Percentiles rank a stretch among this genome's conserved stretches.
phyloP scores from a whole-genome alignment of 371 early-diverging fungal species.

The Apophysomyces elegans region DNA sequence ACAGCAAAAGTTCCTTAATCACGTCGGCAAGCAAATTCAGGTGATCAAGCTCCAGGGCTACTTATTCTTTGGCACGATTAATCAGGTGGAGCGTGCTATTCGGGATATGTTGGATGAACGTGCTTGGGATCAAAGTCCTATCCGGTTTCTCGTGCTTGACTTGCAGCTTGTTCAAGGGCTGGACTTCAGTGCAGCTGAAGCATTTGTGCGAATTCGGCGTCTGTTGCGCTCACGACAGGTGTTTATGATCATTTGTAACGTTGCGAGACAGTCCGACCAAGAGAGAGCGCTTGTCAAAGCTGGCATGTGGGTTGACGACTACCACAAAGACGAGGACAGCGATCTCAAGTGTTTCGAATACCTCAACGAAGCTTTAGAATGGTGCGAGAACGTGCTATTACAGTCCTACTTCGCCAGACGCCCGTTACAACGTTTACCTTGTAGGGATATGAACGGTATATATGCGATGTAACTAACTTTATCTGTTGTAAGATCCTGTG shows the following conservation, averaged over 20 bases:
- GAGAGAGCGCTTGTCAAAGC: slow-evolving; percentile 74
- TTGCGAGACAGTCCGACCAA: slow-evolving; percentile 66
- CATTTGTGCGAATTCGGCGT: slow-evolving; percentile 87
- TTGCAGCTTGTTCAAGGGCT: slow-evolving; percentile 87
- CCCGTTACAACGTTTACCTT: slow-evolving; percentile 28
- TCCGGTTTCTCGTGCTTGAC: slow-evolving; percentile 88
- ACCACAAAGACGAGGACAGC: slow-evolving; percentile 40
- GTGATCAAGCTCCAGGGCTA: slow-evolving; percentile 90
- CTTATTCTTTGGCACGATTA: slow-evolving; percentile 95
- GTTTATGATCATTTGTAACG: slow-evolving; percentile 87
- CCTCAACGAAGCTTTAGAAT: slow-evolving; percentile 89
- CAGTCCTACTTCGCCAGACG: slow-evolving; percentile 66
- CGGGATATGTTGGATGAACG: slow-evolving; percentile 63
- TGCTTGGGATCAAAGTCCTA: slow-evolving; percentile 72
- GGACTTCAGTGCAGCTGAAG: slow-evolving; percentile 96
- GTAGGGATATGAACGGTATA: neutral
- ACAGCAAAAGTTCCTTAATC: slow-evolving; percentile 84
- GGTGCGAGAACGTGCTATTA: slow-evolving; percentile 91
- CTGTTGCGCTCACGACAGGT: slow-evolving; percentile 70
- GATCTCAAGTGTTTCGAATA: slow-evolving; percentile 76
- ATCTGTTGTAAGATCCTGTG: neutral
- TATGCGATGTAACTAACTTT: neutral
- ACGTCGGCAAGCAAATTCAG: slow-evolving; percentile 86
- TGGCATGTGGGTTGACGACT: slow-evolving; percentile 73
- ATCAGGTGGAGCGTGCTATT: slow-evolving; percentile 82